Percentiles rank a stretch among this genome's conserved stretches.
phyloP scores from a whole-genome alignment of 805 yeast genomes.

The Pichia heedii region DNA sequence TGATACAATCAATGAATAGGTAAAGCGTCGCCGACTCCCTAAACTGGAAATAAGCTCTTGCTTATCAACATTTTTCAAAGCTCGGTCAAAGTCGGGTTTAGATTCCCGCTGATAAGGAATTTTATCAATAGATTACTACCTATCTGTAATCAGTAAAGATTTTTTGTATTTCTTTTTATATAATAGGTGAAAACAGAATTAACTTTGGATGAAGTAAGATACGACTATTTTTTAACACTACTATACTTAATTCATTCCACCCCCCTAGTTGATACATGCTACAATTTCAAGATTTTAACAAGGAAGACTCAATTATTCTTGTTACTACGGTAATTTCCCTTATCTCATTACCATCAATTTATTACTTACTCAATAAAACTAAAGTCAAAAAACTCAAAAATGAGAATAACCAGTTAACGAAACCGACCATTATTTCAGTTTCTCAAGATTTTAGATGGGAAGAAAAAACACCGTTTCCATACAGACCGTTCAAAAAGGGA shows the following conservation, averaged over 20 bases:
- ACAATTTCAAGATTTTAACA: not conserved
- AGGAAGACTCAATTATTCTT: not conserved
- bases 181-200: too few relatives aligned
- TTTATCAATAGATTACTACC: too few relatives aligned
- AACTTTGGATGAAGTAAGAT: too few relatives aligned
- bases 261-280: too few relatives aligned
- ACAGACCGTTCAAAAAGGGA: conserved; percentile 39
- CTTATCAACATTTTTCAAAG: too few relatives aligned
- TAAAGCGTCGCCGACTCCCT: too few relatives aligned
- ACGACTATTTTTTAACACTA: not conserved
- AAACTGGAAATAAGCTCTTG: too few relatives aligned
- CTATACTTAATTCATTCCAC: not conserved
- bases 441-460: conserved; percentile 35
- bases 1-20: too few relatives aligned
- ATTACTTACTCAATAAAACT: not conserved
- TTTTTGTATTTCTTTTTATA: too few relatives aligned
- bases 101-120: too few relatives aligned
- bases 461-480: conserved; percentile 33
- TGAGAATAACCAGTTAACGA: not conserved
- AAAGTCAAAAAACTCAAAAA: not conserved
- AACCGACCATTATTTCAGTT: conserved; percentile 25
- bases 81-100: too few relatives aligned
- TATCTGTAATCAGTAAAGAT: too few relatives aligned
- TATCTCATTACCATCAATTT: not conserved
- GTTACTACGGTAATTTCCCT: not conserved